Evolutionary conservation across 805 yeast genomes (phyloP), one percentile per base, ranked within the genome.

Genomic region (Metschnikowia gruessii): DNA sequence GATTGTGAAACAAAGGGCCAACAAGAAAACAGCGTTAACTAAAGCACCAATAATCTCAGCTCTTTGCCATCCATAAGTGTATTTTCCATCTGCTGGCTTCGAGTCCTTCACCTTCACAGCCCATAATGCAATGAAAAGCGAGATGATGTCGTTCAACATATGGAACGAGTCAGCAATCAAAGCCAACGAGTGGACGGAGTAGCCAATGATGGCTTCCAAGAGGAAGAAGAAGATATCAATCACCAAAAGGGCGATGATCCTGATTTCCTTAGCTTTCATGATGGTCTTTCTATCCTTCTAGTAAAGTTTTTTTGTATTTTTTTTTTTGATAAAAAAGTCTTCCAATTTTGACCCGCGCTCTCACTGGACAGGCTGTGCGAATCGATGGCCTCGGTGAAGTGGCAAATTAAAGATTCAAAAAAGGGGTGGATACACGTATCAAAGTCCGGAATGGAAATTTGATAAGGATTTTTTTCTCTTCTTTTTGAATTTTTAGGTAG

Each of bases 31-130:
- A 2, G 97, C 97, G 62, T 92, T 92, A 55, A 92, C 80, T 49
- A 92, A 75, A 8, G 98, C 99, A 46, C 99, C 99, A 50, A 92
- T 74, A 43, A 92, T 91, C 66, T 92, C 99, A 4, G 98, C 98
- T 56, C 99, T 77, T 65, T 92, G 95, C 96, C 97, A 89, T 15
- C 99, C 99, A 60, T 94, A 92, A 2, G 98, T 94, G 69, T 87
- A 92, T 48, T 83, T 83, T 2, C 94, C 84, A 63, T 89, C 94
- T 1, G 96, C 94, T 24, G 82, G 81, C 58, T 82, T 79, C 33
- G 80, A 81, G 57, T 85, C 85, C 43, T 97, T 90, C 11, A 90
- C 96, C 51, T 80, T 80, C 17, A 94, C 98, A 0, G 99, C 99
- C 97, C 97, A 92, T 28, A 91, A 71, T 0, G 99, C 99, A 42